Base-by-base conservation (phyloP, 2,329 filamentous ascomycete genomes). In the Pseudovirgaria hyperparasitica region DNA sequence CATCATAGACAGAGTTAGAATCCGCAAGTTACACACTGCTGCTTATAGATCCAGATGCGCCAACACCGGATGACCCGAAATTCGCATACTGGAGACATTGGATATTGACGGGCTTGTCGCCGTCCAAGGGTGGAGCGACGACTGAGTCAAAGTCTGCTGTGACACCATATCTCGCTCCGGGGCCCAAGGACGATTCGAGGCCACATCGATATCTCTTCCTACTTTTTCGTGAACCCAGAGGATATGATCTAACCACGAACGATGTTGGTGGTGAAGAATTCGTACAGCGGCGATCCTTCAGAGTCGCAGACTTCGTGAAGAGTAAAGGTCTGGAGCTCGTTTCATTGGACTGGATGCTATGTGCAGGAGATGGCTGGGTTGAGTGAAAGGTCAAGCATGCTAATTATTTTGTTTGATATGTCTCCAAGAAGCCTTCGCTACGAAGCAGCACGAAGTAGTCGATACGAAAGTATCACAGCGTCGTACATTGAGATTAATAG, bases 71-170 rank as follows among this genome's bases (percentile, higher is more conserved):
- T 19, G 61, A 70, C 26, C 64, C 63, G 5, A 67, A 63, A 38
- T 69, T 65, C 38, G 60, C 63, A 0, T 68, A 63, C 38, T 70
- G 65, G 64, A 51, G 65, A 12, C 66, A 70, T 37, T 70, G 63
- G 62, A 53, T 70, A 15, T 42, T 67, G 1, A 31, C 36, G 2
- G 27, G 31, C 3, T 40, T 52, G 9, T 23, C 26, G 16, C 29
- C 35, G 1, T 18, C 30, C 11, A 16, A 22, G 14, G 12, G 22
- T 16, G 46, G 43, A 5, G 38, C 29, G 4, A 45, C 42, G 3
- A n/a, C n/a, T n/a, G n/a, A n/a, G n/a, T n/a, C n/a, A n/a, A n/a
- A n/a, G n/a, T n/a, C n/a, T n/a, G n/a, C n/a, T n/a, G 11, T 53
- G 17, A 53, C 49, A 9, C 33, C 33, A 27, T 53, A 52, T 16